Conservation (phyloP, 2,329 filamentous ascomycete genomes). For the Truncatella angustata region DNA sequence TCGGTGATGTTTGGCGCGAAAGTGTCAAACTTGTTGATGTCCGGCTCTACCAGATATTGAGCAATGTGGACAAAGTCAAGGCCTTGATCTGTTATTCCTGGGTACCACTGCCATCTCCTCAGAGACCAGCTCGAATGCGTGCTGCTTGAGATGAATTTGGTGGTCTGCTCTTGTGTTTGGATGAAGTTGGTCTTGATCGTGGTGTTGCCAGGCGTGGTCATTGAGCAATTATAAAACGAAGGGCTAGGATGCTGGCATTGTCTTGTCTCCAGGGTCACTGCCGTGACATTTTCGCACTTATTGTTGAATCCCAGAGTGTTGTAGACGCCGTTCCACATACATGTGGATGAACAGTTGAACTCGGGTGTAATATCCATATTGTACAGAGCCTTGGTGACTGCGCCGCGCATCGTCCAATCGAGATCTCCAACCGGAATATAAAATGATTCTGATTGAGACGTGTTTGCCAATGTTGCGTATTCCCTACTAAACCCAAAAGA, state of each 20-base stretch:
- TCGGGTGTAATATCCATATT: conserved; percentile 5
- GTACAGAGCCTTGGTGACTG: conserved; percentile 17
- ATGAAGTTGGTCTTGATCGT: no score
- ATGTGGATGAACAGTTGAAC: conserved; percentile 17
- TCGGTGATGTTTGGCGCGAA: not conserved
- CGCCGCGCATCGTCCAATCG: conserved; percentile 17
- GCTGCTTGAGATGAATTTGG: no score
- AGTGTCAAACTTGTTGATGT: not conserved
- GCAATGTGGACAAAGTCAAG: not conserved
- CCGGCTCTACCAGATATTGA: not conserved
- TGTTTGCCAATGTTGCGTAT: conserved; percentile 8
- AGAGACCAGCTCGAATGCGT: no score
- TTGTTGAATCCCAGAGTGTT: conserved; percentile 16
- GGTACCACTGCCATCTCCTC: no score
- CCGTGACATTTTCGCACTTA: conserved; percentile 16
- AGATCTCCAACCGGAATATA: not conserved
- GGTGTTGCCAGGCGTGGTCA: conserved; percentile 6
- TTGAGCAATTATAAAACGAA: conserved; percentile 7
- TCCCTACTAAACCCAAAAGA: conserved; percentile 11
- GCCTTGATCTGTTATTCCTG: not conserved
- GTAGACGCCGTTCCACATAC: conserved; percentile 15
- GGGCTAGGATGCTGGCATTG: not conserved
- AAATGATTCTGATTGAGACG: no score
- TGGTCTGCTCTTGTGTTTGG: no score
- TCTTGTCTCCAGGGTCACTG: conserved; percentile 8